Evolutionary conservation across 805 yeast genomes (phyloP).

Genomic region (Jamesozyma rosinii): DNA sequence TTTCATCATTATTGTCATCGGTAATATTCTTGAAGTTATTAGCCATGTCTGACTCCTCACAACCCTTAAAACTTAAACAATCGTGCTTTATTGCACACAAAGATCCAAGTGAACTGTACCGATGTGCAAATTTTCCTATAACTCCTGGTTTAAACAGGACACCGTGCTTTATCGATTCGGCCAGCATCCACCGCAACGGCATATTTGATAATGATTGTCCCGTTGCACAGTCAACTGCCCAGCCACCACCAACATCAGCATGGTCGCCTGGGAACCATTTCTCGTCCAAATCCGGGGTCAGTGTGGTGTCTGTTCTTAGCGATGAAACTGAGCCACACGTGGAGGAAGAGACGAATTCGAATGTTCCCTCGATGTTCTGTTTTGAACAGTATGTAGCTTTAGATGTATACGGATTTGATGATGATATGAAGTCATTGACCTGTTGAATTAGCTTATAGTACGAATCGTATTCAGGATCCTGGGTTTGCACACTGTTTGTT

Average conservation of each 20-base stretch:
- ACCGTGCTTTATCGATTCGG: conserved; percentile 45
- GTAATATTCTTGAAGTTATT: not conserved
- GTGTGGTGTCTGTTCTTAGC: not conserved
- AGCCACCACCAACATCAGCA: conserved; percentile 63
- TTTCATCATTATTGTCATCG: not conserved
- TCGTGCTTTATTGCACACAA: conserved; percentile 47
- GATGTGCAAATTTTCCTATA: conserved; percentile 34
- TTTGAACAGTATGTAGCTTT: conserved; percentile 2
- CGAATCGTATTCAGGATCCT: not conserved
- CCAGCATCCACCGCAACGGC: conserved; percentile 53
- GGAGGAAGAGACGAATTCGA: not conserved
- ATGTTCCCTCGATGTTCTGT: conserved; percentile 8
- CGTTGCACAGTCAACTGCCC: conserved; percentile 41
- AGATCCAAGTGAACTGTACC: conserved; percentile 35
- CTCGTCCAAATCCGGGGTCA: conserved; percentile 33
- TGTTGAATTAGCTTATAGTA: not conserved
- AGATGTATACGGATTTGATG: not conserved
- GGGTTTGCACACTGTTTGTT: not conserved
- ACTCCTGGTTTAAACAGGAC: conserved; percentile 37
- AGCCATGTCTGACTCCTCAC: not conserved
- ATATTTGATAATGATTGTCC: conserved; percentile 36
- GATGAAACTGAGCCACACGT: not conserved
- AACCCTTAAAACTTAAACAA: conserved; percentile 22
- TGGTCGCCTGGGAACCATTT: conserved; percentile 66
- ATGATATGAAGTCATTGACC: conserved; percentile 2